Percentiles rank a stretch among this genome's conserved stretches.
Conservation (phyloP, 2,329 filamentous ascomycete genomes). For the Stachybotrys chlorohalonatus region DNA sequence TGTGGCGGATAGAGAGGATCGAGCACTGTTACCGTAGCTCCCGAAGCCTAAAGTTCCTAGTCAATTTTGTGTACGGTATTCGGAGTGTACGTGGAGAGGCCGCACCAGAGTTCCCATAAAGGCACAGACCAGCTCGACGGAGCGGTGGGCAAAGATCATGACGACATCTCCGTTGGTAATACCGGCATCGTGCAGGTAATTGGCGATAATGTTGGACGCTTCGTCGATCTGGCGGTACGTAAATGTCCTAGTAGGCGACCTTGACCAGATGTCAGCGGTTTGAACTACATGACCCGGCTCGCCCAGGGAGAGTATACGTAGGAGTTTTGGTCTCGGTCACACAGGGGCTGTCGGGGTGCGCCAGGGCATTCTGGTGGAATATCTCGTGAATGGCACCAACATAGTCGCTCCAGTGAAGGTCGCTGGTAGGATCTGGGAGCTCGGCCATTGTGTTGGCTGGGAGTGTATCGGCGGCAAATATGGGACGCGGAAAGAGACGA, state of each 20-base stretch:
- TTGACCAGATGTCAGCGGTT: slow-evolving; percentile 1
- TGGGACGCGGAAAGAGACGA: too few relatives aligned
- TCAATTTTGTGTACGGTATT: neutral
- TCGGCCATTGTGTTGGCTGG: too few relatives aligned
- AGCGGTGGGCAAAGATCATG: slow-evolving; percentile 82
- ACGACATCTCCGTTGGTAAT: slow-evolving; percentile 77
- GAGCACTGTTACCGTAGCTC: slow-evolving; percentile 56
- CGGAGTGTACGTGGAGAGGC: slow-evolving; percentile 14
- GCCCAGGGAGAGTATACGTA: neutral
- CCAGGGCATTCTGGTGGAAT: slow-evolving; percentile 56
- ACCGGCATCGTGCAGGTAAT: slow-evolving; percentile 67
- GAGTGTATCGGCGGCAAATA: too few relatives aligned
- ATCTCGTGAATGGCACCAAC: slow-evolving; percentile 57
- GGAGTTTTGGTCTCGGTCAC: slow-evolving; percentile 38
- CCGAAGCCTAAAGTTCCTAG: slow-evolving; percentile 32
- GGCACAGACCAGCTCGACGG: slow-evolving; percentile 54
- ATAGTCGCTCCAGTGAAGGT: slow-evolving; percentile 61
- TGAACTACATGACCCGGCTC: neutral
- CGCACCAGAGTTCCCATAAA: slow-evolving; percentile 64
- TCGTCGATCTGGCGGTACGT: slow-evolving; percentile 83
- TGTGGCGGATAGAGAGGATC: slow-evolving; percentile 47
- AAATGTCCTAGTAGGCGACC: slow-evolving; percentile 46
- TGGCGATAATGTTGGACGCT: slow-evolving; percentile 68
- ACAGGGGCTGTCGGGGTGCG: slow-evolving; percentile 51
- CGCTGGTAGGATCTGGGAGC: slow-evolving; percentile 53